Percentiles rank a stretch among this genome's conserved stretches.
Conservation (phyloP, 2,329 filamentous ascomycete genomes). For the Fusarium sp. region DNA sequence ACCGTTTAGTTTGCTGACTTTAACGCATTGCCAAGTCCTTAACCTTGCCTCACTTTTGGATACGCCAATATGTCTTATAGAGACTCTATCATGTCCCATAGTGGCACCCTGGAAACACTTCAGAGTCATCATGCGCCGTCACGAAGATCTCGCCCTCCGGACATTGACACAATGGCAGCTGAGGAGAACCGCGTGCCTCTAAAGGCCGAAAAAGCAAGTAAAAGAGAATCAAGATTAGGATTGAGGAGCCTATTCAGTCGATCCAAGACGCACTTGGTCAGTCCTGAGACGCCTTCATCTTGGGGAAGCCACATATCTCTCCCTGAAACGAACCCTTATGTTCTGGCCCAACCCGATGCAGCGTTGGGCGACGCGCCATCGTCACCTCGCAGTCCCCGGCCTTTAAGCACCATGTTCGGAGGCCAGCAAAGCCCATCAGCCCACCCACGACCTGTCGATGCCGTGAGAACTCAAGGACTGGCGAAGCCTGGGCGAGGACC, state of each 20-base stretch:
- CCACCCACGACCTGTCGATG: constrained; percentile 19
- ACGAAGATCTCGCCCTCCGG: constrained; percentile 46
- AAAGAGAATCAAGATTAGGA: constrained; percentile 66
- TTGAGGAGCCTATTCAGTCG: constrained; percentile 66
- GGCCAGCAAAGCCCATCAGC: constrained; percentile 28
- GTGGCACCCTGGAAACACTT: constrained; percentile 43
- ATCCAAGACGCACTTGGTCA: constrained; percentile 56
- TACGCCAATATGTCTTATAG: constrained; percentile 39
- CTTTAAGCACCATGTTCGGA: constrained; percentile 47
- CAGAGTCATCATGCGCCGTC: constrained; percentile 42
- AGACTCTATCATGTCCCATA: constrained; percentile 47
- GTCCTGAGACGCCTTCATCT: constrained; percentile 50
- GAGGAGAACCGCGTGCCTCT: constrained; percentile 58
- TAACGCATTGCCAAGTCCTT: constrained; percentile 12
- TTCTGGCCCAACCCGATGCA: constrained; percentile 54
- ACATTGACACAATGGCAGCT: constrained; percentile 43
- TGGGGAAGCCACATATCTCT: constrained; percentile 61
- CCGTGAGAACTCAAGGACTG: constrained; percentile 33
- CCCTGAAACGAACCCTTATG: constrained; percentile 61
- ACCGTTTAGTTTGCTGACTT: constrained; percentile 24
- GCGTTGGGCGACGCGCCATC: constrained; percentile 55
- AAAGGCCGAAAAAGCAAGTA: constrained; percentile 58
- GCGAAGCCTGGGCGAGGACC: constrained; percentile 49
- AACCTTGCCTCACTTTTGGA: not conserved
- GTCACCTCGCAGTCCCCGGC: constrained; percentile 41